Evolutionary conservation across 208 protist species (phyloP).

Genomic region (Tritrichomonas musculus): DNA sequence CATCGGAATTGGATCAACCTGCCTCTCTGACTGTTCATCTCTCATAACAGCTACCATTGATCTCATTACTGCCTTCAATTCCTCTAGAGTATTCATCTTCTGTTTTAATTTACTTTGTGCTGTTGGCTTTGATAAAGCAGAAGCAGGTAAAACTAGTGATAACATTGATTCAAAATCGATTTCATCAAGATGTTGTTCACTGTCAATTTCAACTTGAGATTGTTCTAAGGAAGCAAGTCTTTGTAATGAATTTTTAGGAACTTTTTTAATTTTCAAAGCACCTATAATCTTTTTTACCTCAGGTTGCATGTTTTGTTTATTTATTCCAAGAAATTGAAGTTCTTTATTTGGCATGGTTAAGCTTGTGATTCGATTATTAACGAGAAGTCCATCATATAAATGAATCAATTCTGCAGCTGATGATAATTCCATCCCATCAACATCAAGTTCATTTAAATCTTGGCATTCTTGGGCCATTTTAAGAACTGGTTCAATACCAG

Average conservation of each 20-base stretch:
- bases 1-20: neutral
- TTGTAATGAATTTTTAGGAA: no score
- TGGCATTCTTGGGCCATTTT: neutral
- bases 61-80: neutral
- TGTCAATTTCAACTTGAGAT: neutral
- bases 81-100: neutral
- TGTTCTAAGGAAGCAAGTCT: neutral
- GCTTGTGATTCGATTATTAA: neutral
- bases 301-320: neutral
- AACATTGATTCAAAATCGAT: neutral
- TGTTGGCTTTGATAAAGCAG: neutral
- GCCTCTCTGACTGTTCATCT: neutral
- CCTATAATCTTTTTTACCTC: neutral
- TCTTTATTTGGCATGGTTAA: neutral
- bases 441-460: neutral
- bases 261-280: neutral
- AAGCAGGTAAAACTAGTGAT: neutral
- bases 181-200: neutral
- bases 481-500: neutral
- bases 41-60: neutral
- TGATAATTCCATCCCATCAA: neutral
- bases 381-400: neutral
- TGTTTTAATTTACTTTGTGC: no score
- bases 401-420: neutral
- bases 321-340: neutral